Evolutionary conservation across 352 stramenopile genomes (phyloP), one percentile per base, ranked within the genome.

Genomic region (Globisporangium echinulatum): DNA sequence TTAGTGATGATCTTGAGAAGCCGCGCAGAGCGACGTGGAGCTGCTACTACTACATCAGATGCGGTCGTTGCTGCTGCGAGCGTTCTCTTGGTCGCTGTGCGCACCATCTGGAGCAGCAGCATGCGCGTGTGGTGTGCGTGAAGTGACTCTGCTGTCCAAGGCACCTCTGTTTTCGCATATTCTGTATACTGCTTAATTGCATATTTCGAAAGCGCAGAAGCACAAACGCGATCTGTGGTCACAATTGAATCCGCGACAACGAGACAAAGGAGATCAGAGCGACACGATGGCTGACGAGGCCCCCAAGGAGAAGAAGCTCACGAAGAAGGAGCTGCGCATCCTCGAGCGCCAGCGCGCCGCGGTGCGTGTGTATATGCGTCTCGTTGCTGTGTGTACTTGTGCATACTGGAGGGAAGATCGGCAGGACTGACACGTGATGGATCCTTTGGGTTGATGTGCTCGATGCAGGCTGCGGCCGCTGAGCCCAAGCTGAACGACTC

Each of bases 261-360:
- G 13, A 50, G 40, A 25, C 49, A 47, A 49, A 17, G 13, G 17
- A 50, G 10, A 51, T 7, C 10, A 52, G 48, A 50, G 49, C 33
- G 55, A 52, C 54, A 63, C 64, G 42, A 87, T 87, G 77, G 72
- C 74, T 40, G 77, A 87, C 74, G 60, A 58, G 42, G 74, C 71
- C 52, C 79, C 77, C 25, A 91, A 81, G 68, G 71, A 79, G 62
- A 85, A 94, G 77, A 91, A 94, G 66, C 71, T 94, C 47, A 94
- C 85, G 11, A 94, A 94, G 79, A 94, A 94, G 79, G 85, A 94
- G 68, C 74, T 94, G 69, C 85, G 85, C 72, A 90, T 93, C 61
- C 80, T 94, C 10, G 85, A 93, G 72, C 78, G 82, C 62, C 85
- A 94, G 72, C 90, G 90, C 81, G 71, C 77, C 7, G 78, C 82